These are phyloP conservation scores for Colletotrichum agaves DNA, from an alignment of 2,329 filamentous ascomycete genomes.

Conservation along the genomic window DNA sequence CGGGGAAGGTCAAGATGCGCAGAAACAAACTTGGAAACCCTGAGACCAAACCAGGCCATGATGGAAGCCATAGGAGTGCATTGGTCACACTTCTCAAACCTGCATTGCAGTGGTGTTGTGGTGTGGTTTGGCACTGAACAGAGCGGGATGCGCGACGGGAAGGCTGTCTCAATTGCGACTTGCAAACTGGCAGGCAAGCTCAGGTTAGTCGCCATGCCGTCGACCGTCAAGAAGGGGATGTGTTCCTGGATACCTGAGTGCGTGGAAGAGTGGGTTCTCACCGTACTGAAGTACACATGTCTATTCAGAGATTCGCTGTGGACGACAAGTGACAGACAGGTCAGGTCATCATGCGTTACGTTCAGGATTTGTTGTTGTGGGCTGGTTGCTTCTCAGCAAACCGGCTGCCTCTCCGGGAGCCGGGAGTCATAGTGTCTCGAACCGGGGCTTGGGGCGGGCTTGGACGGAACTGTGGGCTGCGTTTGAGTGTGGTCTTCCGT, in stretches of 20 bases:
- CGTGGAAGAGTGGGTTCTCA: slow-evolving; percentile 12
- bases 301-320: slow-evolving; percentile 8
- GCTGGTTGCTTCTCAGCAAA: slow-evolving; percentile 18
- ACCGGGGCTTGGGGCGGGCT: slow-evolving; percentile 26
- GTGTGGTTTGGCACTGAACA: slow-evolving; percentile 5
- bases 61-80: slow-evolving; percentile 25
- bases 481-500: neutral
- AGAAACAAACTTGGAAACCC: neutral
- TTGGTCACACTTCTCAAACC: slow-evolving; percentile 30
- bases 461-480: slow-evolving; percentile 14
- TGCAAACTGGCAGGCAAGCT: neutral
- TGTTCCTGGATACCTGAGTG: slow-evolving; percentile 15
- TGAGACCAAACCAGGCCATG: slow-evolving; percentile 18
- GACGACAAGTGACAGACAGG: slow-evolving; percentile 28
- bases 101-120: slow-evolving; percentile 23
- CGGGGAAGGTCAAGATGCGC: neutral
- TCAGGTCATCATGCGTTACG: neutral
- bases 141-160: neutral
- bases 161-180: slow-evolving; percentile 8
- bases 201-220: neutral
- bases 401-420: slow-evolving; percentile 36
- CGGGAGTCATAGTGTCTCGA: slow-evolving; percentile 23
- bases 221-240: neutral
- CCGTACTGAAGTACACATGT: too few species aligned
- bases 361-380: slow-evolving; percentile 2